Evolutionary conservation across 441 rosid genomes (phyloP).

Genomic region (Arabidopsis hybrid): DNA sequence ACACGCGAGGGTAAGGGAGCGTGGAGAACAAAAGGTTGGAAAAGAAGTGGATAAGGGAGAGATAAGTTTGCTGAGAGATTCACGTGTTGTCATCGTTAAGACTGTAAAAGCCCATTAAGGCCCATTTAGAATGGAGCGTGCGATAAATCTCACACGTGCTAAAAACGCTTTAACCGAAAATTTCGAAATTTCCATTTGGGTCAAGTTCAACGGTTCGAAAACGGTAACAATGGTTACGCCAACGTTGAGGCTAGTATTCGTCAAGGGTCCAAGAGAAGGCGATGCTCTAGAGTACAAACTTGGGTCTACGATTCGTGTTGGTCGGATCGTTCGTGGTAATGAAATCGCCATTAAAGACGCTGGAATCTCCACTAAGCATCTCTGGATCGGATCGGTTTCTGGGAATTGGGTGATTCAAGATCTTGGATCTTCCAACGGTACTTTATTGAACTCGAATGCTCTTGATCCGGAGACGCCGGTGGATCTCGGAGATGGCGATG

Average conservation of each 20-base stretch:
- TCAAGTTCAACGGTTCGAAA: not conserved
- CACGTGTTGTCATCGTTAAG: constrained; percentile 4
- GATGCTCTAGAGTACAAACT: constrained; percentile 53
- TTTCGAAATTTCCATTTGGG: not conserved
- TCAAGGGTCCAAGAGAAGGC: constrained; percentile 63
- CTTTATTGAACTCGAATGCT: constrained; percentile 50
- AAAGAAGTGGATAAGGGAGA: constrained; percentile 31
- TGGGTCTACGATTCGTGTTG: constrained; percentile 48
- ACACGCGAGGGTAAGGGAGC: constrained; percentile 1
- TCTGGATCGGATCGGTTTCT: constrained; percentile 23
- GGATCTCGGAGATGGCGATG: constrained; percentile 52
- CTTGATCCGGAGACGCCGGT: constrained; percentile 40
- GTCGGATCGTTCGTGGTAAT: constrained; percentile 69
- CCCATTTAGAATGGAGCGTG: not conserved
- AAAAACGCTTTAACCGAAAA: not conserved
- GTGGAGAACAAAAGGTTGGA: constrained; percentile 6
- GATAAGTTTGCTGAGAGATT: not conserved
- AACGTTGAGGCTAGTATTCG: constrained; percentile 47
- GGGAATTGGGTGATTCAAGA: constrained; percentile 61
- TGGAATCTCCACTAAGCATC: not conserved
- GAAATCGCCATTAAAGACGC: constrained; percentile 49
- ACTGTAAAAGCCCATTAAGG: not conserved
- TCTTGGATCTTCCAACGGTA: constrained; percentile 75
- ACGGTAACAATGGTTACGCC: constrained; percentile 40
- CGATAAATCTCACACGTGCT: not conserved